Percentiles rank a stretch among this genome's conserved stretches.
Conservation (phyloP, 768 basidiomycete genomes). For the Cystofilobasidium capitatum region DNA sequence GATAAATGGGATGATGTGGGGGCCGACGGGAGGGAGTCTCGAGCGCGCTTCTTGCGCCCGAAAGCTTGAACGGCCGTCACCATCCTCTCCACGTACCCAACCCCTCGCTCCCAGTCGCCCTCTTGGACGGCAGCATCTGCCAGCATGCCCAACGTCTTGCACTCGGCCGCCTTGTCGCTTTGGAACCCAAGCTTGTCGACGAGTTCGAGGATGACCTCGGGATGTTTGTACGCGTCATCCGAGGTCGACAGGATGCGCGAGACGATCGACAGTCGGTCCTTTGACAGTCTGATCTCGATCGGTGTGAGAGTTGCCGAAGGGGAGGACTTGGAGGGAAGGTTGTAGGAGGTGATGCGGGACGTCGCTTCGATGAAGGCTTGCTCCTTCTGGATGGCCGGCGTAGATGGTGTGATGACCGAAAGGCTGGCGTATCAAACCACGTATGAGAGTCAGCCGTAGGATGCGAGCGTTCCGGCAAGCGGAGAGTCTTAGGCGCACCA, state of each 20-base stretch:
- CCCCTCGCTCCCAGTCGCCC: conserved; percentile 68
- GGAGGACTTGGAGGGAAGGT: conserved; percentile 52
- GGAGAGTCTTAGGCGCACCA: conserved; percentile 53
- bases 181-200: conserved; percentile 75
- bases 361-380: conserved; percentile 96
- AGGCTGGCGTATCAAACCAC: conserved; percentile 48
- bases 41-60: conserved; percentile 27
- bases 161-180: conserved; percentile 59
- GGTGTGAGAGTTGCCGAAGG: conserved; percentile 65
- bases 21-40: not conserved
- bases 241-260: conserved; percentile 76
- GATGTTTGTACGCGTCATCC: conserved; percentile 78
- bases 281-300: conserved; percentile 83
- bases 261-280: conserved; percentile 77
- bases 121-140: conserved; percentile 73
- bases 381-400: conserved; percentile 56
- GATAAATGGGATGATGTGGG: not conserved
- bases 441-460: not conserved
- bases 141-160: conserved; percentile 80
- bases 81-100: conserved; percentile 63
- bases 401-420: conserved; percentile 53
- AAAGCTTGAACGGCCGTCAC: conserved; percentile 42
- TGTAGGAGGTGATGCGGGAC: conserved; percentile 86
- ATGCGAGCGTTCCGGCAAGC: not conserved
- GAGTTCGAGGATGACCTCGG: conserved; percentile 83